Evolutionary conservation across 805 yeast genomes (phyloP).

Genomic region (Pichia californica): DNA sequence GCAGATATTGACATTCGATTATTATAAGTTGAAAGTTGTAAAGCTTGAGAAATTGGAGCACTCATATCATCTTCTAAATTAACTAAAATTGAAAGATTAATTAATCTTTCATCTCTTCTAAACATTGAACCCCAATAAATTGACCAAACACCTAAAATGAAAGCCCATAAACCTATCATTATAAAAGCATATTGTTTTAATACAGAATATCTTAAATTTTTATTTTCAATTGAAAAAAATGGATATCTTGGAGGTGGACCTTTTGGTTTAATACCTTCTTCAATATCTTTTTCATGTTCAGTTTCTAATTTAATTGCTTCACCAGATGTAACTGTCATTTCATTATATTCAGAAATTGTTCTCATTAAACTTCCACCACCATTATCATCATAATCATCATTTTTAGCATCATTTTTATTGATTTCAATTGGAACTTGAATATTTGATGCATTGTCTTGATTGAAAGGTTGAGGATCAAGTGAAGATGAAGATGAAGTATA

Average conservation of each 20-base stretch:
- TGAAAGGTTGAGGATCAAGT: too few species aligned
- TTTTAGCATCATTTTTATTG: background rate
- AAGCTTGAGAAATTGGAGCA: constrained; percentile 29
- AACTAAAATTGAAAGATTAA: constrained; percentile 34
- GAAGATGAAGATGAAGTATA: too few species aligned
- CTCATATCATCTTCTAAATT: constrained; percentile 31
- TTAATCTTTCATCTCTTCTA: constrained; percentile 25
- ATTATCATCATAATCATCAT: background rate
- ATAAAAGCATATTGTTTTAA: constrained; percentile 13
- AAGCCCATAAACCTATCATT: constrained; percentile 27
- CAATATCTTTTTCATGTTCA: constrained; percentile 1
- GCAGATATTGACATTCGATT: constrained; percentile 21
- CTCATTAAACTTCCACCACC: constrained; percentile 11
- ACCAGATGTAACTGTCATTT: constrained; percentile 13
- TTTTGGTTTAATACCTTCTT: constrained; percentile 1
- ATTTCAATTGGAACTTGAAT: too few species aligned
- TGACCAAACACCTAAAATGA: constrained; percentile 36
- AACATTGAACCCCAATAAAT: constrained; percentile 45
- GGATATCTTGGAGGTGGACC: constrained; percentile 9
- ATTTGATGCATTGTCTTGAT: background rate
- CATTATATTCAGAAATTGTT: constrained; percentile 22
- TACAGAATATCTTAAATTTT: constrained; percentile 10
- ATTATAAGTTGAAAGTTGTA: constrained; percentile 14
- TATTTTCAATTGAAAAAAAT: constrained; percentile 16
- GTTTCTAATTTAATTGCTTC: constrained; percentile 9